Base-by-base conservation (phyloP, 805 yeast genomes). In the Metschnikowia lachancei region DNA sequence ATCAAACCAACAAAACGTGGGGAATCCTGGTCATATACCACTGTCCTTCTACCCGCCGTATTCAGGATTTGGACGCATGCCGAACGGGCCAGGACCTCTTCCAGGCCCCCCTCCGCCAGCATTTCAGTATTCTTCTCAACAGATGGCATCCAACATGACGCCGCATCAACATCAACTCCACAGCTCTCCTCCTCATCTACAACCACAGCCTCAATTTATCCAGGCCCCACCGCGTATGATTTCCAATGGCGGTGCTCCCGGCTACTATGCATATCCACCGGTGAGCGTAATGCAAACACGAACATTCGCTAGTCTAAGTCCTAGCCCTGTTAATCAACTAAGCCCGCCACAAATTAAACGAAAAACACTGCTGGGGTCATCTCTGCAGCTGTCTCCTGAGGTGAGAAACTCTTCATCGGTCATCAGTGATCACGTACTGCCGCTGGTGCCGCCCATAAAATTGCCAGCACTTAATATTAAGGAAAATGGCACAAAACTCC, bases 41-140 rank as follows among this genome's bases (percentile, higher is more conserved):
- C 46, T 44, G 19, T 55, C 66, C 9, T 57, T 53, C 38, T 62
- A 59, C 39, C 72, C 73, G 1, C 72, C 71, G 1, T 67, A 65
- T 45, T 56, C 59, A 24, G 70, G 72, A 4, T 54, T 52, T 11
- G 70, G 68, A 4, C 58, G 72, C 32, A 50, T 67, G 12, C 74
- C 74, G 19, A 67, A 69, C 52, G 74, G 73, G 2, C 75, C 74
- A 0, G 74, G 74, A 2, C 74, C 74, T 1, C 56, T 68, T 11
- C 75, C 74, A 0, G 73, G 73, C 1, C 75, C 75, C 3, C 69
- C 72, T 3, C 71, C 72, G 7, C 56, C 56, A 8, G n/a, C 41
- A 8, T 45, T 28, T 16, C 40, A 30, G n/a, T 39, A 40, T n/a
- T 18, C 34, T 3, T n/a, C 39, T 12, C 35, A 39, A 11, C 45